A percentile compares a stretch with the other conserved stretches of the same genome.
phyloP scores from a whole-genome alignment of 2,329 filamentous ascomycete genomes.

The Alternaria hordeiaustralica region DNA sequence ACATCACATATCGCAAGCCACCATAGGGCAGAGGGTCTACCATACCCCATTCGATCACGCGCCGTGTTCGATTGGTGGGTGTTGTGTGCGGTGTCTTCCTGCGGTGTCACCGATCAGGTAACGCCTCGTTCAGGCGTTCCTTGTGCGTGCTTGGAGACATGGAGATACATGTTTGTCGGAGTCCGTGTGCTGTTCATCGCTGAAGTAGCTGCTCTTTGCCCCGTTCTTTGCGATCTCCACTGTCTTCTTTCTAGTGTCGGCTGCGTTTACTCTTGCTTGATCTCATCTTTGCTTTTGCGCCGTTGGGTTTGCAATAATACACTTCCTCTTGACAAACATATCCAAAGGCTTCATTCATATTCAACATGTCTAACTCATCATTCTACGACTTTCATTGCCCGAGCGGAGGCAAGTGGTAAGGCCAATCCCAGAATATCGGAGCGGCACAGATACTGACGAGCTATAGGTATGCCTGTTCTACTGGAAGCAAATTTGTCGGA shows the following conservation, averaged over 20 bases:
- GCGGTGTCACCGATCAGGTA: conserved; percentile 7
- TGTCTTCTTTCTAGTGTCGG: conserved; percentile 8
- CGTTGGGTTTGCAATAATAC: neutral
- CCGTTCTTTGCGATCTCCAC: conserved; percentile 7
- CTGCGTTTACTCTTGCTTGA: conserved; percentile 9
- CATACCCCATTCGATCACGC: conserved; percentile 13
- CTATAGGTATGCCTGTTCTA: conserved; percentile 33
- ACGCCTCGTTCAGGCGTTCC: conserved; percentile 18
- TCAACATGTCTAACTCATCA: conserved; percentile 11
- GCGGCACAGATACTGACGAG: conserved; percentile 7
- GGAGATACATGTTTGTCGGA: conserved; percentile 6
- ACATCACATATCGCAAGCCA: conserved; percentile 19
- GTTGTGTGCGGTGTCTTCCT: conserved; percentile 7
- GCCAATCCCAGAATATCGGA: neutral
- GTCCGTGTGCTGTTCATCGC: conserved; percentile 12
- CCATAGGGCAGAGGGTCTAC: conserved; percentile 4
- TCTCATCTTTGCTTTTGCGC: conserved; percentile 1
- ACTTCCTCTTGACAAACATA: neutral
- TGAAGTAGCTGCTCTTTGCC: conserved; percentile 11
- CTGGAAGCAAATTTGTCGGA: conserved; percentile 47
- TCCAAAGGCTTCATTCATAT: neutral
- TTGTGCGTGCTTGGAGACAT: conserved; percentile 5
- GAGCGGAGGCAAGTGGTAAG: conserved; percentile 30
- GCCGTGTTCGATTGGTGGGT: conserved; percentile 7
- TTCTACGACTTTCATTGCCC: conserved; percentile 31